Percentiles rank a stretch among this genome's conserved stretches.
Evolutionary conservation across 2,329 filamentous ascomycete species (phyloP).

Genomic region (Botryotinia calthae): DNA sequence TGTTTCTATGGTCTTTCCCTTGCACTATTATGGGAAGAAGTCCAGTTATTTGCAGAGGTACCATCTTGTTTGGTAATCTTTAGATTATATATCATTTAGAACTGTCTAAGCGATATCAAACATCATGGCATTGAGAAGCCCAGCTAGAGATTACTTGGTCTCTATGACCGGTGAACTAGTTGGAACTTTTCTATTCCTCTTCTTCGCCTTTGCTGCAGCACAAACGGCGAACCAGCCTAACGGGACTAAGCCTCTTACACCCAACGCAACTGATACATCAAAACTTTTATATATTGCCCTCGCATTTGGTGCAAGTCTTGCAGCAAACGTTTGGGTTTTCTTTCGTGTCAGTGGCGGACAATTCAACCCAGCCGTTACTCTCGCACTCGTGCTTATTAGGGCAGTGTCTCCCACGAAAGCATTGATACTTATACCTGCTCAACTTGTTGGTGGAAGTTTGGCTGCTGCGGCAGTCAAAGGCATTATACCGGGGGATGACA

Average conservation of each 20-base stretch:
- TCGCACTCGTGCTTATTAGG: constrained; percentile 38
- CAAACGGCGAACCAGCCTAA: constrained; percentile 26
- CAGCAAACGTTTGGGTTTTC: constrained; percentile 56
- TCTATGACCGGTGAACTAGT: constrained; percentile 49
- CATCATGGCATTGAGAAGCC: not conserved
- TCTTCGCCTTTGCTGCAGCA: constrained; percentile 31
- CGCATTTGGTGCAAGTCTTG: constrained; percentile 42
- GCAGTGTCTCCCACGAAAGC: constrained; percentile 33
- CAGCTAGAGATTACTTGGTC: constrained; percentile 41
- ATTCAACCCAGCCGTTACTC: constrained; percentile 39
- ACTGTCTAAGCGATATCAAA: not conserved
- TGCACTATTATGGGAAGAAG: not conserved
- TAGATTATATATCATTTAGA: not conserved
- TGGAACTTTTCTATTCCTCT: constrained; percentile 45
- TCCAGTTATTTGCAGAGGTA: not conserved
- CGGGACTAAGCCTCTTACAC: constrained; percentile 6
- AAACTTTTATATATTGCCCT: constrained; percentile 40
- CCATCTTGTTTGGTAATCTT: not conserved
- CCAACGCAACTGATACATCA: constrained; percentile 32
- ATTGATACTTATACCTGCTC: constrained; percentile 32
- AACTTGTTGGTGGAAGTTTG: constrained; percentile 36
- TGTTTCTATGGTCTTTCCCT: not conserved
- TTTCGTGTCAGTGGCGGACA: constrained; percentile 50
- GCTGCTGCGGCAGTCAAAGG: constrained; percentile 42
- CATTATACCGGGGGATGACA: constrained; percentile 26